Conservation (phyloP, 2,329 filamentous ascomycete genomes). For the Aureobasidium lini region DNA sequence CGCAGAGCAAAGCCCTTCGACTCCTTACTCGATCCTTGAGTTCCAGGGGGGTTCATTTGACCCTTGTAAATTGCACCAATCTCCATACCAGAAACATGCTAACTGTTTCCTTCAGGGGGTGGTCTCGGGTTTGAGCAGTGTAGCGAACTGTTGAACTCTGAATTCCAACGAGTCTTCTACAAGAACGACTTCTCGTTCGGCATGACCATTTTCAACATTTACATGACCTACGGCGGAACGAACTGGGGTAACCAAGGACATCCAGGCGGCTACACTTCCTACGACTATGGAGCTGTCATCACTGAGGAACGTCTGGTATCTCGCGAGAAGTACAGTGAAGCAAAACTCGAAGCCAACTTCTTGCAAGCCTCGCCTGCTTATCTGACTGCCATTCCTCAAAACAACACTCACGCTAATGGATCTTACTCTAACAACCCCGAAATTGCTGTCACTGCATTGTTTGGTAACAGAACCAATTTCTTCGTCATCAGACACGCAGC, state of each 20-base stretch:
- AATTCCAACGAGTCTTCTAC: constrained; percentile 64
- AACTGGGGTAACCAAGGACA: constrained; percentile 55
- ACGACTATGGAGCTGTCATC: constrained; percentile 59
- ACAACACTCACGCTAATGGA: constrained; percentile 38
- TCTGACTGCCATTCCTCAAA: constrained; percentile 50
- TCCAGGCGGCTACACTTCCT: constrained; percentile 51
- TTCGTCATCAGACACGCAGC: constrained; percentile 58
- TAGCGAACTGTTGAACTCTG: constrained; percentile 56
- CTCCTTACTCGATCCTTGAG: constrained; percentile 58
- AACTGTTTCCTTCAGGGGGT: no score
- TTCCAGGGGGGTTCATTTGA: constrained; percentile 51
- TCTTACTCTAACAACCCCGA: constrained; percentile 46
- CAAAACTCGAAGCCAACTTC: constrained; percentile 71
- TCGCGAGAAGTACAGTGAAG: constrained; percentile 71
- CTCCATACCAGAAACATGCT: no score
- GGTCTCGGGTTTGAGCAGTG: constrained; percentile 64
- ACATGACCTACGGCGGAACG: constrained; percentile 66
- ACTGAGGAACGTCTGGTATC: constrained; percentile 60
- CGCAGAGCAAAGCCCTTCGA: constrained; percentile 53
- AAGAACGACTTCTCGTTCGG: constrained; percentile 57
- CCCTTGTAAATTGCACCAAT: no score
- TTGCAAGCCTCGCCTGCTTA: constrained; percentile 65
- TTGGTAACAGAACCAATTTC: constrained; percentile 49
- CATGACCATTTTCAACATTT: constrained; percentile 61
- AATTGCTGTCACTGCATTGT: constrained; percentile 55